Evolutionary conservation across 257 asterid genomes (phyloP), one percentile per base, ranked within the genome.

Genomic region (Coffea canephora): DNA sequence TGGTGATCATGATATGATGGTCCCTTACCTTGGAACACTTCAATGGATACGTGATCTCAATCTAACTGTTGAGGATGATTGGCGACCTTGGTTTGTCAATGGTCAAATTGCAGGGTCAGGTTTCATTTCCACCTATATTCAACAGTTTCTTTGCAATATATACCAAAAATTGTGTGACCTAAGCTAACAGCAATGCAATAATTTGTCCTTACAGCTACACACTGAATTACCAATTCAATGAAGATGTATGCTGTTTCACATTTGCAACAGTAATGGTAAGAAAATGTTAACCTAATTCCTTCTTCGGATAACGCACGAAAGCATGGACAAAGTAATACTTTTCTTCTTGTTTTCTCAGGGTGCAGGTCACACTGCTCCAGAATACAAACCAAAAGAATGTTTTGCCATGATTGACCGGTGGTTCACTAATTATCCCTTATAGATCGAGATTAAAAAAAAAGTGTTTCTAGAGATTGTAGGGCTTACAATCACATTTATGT

Each of bases 61-160:
- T 79, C 50, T 76, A 39, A 73, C 84, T 12, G 12, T 83, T 27
- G 76, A n/a, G 19, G 82, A 81, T 12, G 68, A 78, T 21, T 86
- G 87, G 89, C 79, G 75, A 31, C 82, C 84, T 62, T 88, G 90
- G 90, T 52, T 65, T 27, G 84, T 82, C n/a, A 66, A 80, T 13
- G 79, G 77, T 41, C 82, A 82, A 83, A 83, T 87, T 77, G 88
- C 87, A 36, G 90, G 61, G 64, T 54, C 45, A 23, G 13, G 65
- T 10, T 3, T 14, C 62, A 19, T 52, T 59, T n/a, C 1, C 21
- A 57, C 3, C 7, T 23, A 15, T 19, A 7, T 18, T 8, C 1
- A 34, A 19, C 41, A 75, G 3, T 62, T n/a, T 14, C 21, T 23
- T 2, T 34, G 43, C 43, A 39, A 39, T 39, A 39, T 2, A 39